phyloP scores from a whole-genome alignment of 768 basidiomycete genomes.

The Termitomyces sp. region DNA sequence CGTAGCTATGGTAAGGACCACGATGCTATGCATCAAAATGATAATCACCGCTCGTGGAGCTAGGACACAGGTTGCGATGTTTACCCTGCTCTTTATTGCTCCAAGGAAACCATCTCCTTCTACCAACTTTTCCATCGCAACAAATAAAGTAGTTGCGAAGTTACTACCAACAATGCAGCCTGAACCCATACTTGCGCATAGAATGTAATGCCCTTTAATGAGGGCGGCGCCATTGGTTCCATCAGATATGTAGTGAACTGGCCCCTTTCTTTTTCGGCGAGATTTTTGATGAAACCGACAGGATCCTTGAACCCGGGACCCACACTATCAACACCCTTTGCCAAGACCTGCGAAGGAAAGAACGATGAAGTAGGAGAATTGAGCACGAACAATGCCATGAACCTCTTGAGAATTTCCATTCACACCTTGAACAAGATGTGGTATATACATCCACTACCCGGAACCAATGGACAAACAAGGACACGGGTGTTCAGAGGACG shows the following conservation, averaged over 20 bases:
- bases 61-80: conserved; percentile 19
- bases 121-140: conserved; percentile 47
- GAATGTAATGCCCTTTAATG: conserved; percentile 69
- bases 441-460: too few relatives aligned
- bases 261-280: conserved; percentile 74
- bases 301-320: conserved; percentile 80
- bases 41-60: neutral
- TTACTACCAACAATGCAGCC: conserved; percentile 82
- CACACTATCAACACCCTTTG: conserved; percentile 84
- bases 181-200: conserved; percentile 84
- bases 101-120: conserved; percentile 76
- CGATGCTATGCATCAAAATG: conserved; percentile 34
- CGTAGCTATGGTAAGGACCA: conserved; percentile 61
- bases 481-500: too few relatives aligned
- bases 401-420: conserved; percentile 80
- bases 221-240: conserved; percentile 67
- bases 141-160: conserved; percentile 61
- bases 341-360: conserved; percentile 47
- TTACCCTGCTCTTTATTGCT: conserved; percentile 76
- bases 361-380: neutral
- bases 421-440: too few relatives aligned
- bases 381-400: neutral
- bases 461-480: too few relatives aligned
- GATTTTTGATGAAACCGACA: conserved; percentile 57
- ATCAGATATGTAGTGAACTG: conserved; percentile 81